phyloP scores from a whole-genome alignment of 805 yeast genomes.

The Candida arabinofermentans region DNA sequence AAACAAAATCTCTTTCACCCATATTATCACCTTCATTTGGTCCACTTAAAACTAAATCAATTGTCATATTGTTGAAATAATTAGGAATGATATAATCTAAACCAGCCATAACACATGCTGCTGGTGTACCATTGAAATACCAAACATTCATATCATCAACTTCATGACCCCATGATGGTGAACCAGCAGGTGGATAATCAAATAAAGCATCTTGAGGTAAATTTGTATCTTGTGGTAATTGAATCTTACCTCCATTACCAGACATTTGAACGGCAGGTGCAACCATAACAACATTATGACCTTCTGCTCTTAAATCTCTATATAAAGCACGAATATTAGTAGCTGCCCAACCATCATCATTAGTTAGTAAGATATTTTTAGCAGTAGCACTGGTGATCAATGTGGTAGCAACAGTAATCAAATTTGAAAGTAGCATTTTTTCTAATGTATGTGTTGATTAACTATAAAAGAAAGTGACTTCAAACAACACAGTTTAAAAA shows the following conservation, averaged over 20 bases:
- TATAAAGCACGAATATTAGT: constrained; percentile 57
- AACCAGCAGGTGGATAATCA: constrained; percentile 42
- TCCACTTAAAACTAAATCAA: constrained; percentile 49
- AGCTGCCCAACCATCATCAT: constrained; percentile 56
- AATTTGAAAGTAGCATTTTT: constrained; percentile 10
- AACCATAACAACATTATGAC: constrained; percentile 44
- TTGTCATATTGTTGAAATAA: constrained; percentile 37
- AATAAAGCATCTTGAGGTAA: constrained; percentile 45
- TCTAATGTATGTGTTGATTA: no score
- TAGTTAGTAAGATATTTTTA: constrained; percentile 45
- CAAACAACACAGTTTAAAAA: no score
- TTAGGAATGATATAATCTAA: constrained; percentile 44
- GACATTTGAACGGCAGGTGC: constrained; percentile 51
- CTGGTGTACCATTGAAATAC: constrained; percentile 57
- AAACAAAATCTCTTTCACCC: constrained; percentile 38
- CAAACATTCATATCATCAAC: constrained; percentile 38
- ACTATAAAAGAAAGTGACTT: no score
- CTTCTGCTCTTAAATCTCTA: constrained; percentile 43
- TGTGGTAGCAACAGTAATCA: constrained; percentile 9
- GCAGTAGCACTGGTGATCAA: constrained; percentile 20
- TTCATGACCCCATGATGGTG: constrained; percentile 56
- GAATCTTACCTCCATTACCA: constrained; percentile 54
- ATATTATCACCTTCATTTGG: constrained; percentile 51
- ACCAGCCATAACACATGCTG: constrained; percentile 46
- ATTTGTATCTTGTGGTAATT: constrained; percentile 35